Evolutionary conservation across 1,139 yeast species (phyloP), one percentile per base, ranked within the genome.

Genomic region (Hanseniaspora gamundiae): DNA sequence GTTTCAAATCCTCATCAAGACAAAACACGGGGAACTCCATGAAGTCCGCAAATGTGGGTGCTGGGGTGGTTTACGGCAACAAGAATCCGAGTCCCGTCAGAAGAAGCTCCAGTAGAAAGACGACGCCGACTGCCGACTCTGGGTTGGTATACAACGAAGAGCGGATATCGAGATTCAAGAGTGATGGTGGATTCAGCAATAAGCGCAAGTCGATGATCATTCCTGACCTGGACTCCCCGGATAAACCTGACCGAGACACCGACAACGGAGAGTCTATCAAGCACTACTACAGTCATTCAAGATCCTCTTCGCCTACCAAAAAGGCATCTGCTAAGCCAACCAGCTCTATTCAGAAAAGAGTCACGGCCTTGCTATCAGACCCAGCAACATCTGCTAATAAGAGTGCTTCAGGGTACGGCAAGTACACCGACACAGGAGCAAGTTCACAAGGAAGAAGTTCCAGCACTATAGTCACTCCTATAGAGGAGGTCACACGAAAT

Each of bases 321-420:
- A 21, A 21, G 20, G 22, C n/a, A 9, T 7, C 21, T 9, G 14
- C 20, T 26, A 30, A 29, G 17, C n/a, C 38, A 2, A 17, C 41
- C 2, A 17, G 17, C 14, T 29, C 39, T 4, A 76, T 79, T 39
- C 80, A 76, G 52, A 64, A 71, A 47, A 66, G 83, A 51, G 77
- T 78, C 57, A 76, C 73, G 44, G 67, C 68, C 50, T 64, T 78
- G 42, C 58, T 78, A 47, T 65, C 61, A 46, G 62, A 62, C 30
- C 54, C 65, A 5, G 64, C 68, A 13, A 17, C 28, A 11, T 17
- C 8, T 3, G 57, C 64, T 0, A 52, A 61, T 10, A 72, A 68
- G 49, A 70, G 79, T 0, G 82, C 82, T 0, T 59, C 62, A 8
- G 83, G 83, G 0, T 78, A 77, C 53, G 82, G 82, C 2, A 70